phyloP scores from a whole-genome alignment of 768 basidiomycete species.

The Boletus coccyginus region DNA sequence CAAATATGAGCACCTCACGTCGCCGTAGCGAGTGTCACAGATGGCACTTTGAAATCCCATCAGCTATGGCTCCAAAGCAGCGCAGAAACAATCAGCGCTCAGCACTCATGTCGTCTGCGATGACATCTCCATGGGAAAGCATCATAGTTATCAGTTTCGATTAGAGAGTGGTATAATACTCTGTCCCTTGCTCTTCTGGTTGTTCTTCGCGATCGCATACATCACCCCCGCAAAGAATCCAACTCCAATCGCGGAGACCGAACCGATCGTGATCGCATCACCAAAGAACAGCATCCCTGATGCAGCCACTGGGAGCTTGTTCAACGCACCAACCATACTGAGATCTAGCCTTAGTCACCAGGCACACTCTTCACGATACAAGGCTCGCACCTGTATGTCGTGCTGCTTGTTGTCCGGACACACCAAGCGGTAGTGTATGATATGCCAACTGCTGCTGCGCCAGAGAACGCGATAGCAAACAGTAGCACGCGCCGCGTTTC shows the following conservation, averaged over 20 bases:
- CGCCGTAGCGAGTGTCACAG: too few relatives aligned
- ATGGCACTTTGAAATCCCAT: too few relatives aligned
- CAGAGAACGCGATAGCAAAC: slow-evolving; percentile 90
- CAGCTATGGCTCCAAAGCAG: neutral
- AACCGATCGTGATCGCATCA: slow-evolving; percentile 83
- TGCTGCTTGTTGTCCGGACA: slow-evolving; percentile 91
- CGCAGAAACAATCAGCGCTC: neutral
- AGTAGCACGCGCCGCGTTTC: slow-evolving; percentile 77
- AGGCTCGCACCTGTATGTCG: slow-evolving; percentile 83
- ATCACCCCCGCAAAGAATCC: slow-evolving; percentile 92
- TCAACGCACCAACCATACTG: slow-evolving; percentile 96
- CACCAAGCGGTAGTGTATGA: slow-evolving; percentile 99
- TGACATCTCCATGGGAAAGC: too few relatives aligned
- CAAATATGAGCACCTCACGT: too few relatives aligned
- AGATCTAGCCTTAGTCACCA: slow-evolving; percentile 7
- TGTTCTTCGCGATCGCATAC: slow-evolving; percentile 93
- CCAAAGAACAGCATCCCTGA: slow-evolving; percentile 99
- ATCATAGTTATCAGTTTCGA: slow-evolving; percentile 40
- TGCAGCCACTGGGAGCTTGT: slow-evolving; percentile 96
- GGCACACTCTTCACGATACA: neutral
- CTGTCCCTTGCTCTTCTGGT: slow-evolving; percentile 66
- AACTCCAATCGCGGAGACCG: slow-evolving; percentile 80
- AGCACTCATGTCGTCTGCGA: too few relatives aligned
- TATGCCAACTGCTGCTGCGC: slow-evolving; percentile 96
- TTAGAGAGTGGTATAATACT: slow-evolving; percentile 64